Evolutionary conservation across 2,329 filamentous ascomycete species (phyloP).

Genomic region (Colletotrichum phormii): DNA sequence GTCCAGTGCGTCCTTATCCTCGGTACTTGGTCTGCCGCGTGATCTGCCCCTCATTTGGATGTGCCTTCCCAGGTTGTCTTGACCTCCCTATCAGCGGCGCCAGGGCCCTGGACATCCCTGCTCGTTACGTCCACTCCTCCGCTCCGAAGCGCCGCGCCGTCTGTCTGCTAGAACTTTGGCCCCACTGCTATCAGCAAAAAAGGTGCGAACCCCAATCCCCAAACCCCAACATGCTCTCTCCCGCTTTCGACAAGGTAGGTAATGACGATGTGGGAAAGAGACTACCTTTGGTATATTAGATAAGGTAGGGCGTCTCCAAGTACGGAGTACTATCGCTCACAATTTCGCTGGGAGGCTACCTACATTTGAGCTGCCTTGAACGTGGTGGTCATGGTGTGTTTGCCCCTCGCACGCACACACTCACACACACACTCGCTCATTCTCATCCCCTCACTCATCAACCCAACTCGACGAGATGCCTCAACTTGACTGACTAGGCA

Average conservation of each 20-base stretch:
- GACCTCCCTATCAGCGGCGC: background rate
- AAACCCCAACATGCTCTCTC: background rate
- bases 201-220: background rate
- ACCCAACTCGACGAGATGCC: background rate
- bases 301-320: background rate
- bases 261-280: background rate
- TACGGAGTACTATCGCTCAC: background rate
- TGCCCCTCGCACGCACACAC: background rate
- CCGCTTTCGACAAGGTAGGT: background rate
- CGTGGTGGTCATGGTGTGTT: background rate
- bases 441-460: background rate
- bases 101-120: conserved; percentile 8
- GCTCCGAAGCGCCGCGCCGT: background rate
- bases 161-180: background rate
- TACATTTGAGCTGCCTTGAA: background rate
- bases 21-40: conserved; percentile 1
- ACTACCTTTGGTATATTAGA: too few relatives aligned
- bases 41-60: background rate
- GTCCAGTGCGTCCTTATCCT: background rate
- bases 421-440: background rate
- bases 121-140: conserved; percentile 25
- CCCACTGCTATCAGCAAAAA: conserved; percentile 7
- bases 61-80: background rate
- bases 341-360: background rate
- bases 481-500: background rate